Evolutionary conservation across 306 rosid genomes (phyloP).

Genomic region (Luffa acutangula): DNA sequence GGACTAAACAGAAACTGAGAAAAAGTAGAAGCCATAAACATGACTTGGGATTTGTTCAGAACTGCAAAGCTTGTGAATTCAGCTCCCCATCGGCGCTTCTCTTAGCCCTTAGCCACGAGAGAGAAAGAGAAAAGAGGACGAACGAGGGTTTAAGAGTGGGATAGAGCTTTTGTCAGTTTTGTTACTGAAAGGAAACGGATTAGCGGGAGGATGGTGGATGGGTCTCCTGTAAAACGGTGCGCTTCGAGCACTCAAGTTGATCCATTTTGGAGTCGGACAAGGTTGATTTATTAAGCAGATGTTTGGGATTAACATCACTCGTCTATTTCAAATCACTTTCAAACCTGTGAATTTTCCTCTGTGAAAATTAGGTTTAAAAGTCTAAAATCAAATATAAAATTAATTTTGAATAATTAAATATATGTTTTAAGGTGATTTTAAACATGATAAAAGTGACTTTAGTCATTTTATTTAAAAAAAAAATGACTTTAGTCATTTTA

Average conservation of each 20-base stretch:
- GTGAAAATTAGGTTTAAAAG: too few species aligned
- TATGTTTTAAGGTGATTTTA: too few species aligned
- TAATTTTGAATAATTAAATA: too few species aligned
- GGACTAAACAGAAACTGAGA: constrained; percentile 44
- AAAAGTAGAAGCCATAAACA: constrained; percentile 50
- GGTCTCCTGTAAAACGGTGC: neutral
- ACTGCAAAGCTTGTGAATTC: constrained; percentile 7
- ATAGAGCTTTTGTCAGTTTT: neutral
- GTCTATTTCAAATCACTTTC: too few species aligned
- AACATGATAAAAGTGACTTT: too few species aligned
- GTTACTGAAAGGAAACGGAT: neutral
- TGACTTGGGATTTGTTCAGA: constrained; percentile 7
- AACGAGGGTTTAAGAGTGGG: constrained; percentile 16
- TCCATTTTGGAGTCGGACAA: neutral
- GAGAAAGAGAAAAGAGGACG: neutral
- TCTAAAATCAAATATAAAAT: too few species aligned
- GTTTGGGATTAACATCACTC: too few species aligned
- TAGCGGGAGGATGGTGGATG: constrained; percentile 13
- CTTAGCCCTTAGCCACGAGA: constrained; percentile 18
- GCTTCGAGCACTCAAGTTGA: neutral
- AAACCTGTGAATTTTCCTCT: too few species aligned
- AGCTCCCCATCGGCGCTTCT: constrained; percentile 10
- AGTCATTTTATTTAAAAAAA: too few species aligned
- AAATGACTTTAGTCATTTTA: too few species aligned
- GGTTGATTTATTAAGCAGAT: too few species aligned